Base-by-base conservation (phyloP, 306 rosid species). In the Malus fusca region DNA sequence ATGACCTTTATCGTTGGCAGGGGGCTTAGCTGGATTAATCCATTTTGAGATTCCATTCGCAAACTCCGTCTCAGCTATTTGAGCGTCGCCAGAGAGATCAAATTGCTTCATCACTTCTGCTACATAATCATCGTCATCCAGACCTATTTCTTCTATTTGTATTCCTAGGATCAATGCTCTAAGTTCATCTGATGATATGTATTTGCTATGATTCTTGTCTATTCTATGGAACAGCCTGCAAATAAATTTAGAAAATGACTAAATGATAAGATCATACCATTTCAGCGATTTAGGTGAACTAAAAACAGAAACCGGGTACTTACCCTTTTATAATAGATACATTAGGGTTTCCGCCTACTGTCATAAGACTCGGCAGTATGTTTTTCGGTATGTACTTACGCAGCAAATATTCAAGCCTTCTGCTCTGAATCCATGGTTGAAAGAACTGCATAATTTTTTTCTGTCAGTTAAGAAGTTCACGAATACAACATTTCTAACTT, bases 351-450 rank as follows among this genome's bases (percentile, higher is more conserved):
- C 85, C 76, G 9, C 74, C 72, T 37, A 46, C 46, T 3, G 80
- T 81, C 66, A 66, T 79, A 61, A 84, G 82, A 72, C 65, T 62
- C 4, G 61, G 61, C 3, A 78, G 30, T 6, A 78, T 58, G 56
- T 73, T 67, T 30, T 31, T 58, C 23, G 17, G 58, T 19, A 62
- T 43, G 35, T 71, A 75, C 62, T 55, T 75, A 9, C 37, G 75
- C 66, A 78, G 73, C 71, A 81, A 53, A 68, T 56, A 84, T 22
- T 81, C 83, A 63, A 78, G 83, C 40, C 88, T 81, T 68, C 85
- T 71, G 12, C 48, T 55, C 81, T 84, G 88, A 75, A 84, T 84
- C 88, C 85, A 81, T 61, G 88, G 88, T n/a, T 62, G 69, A 73
- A 84, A 71, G 26, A 66, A 59, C 88, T 84, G 80, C 66, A 84